A percentile compares a stretch with the other conserved stretches of the same genome.
phyloP scores from a whole-genome alignment of 148 eudicot species.

The Camellia japonica region DNA sequence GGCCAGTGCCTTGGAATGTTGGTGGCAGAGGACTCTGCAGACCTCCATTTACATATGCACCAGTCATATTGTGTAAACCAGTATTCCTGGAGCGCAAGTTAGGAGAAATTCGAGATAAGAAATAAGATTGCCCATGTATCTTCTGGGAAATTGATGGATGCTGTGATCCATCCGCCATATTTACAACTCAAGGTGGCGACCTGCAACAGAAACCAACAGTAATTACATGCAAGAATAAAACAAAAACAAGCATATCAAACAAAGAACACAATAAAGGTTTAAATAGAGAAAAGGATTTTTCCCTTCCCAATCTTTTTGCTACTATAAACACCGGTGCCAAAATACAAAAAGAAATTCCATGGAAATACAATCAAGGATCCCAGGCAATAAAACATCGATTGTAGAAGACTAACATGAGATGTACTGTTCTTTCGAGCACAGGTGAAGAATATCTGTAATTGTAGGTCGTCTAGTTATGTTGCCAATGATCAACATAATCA shows the following conservation, averaged over 20 bases:
- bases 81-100: constrained; percentile 31
- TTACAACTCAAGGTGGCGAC: constrained; percentile 2
- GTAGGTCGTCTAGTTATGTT: background rate
- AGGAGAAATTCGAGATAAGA: constrained; percentile 39
- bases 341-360: too few species aligned
- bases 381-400: too few species aligned
- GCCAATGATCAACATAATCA: background rate
- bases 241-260: background rate
- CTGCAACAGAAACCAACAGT: background rate
- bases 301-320: too few species aligned
- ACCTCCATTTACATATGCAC: constrained; percentile 33
- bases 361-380: too few species aligned
- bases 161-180: constrained; percentile 45
- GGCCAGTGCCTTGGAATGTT: constrained; percentile 18
- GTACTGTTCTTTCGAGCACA: too few species aligned
- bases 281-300: too few species aligned
- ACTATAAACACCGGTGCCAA: too few species aligned
- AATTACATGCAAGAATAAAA: background rate
- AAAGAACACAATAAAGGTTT: too few species aligned
- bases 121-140: constrained; percentile 40
- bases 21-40: constrained; percentile 27
- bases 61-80: constrained; percentile 20
- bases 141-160: constrained; percentile 43
- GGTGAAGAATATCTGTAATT: too few species aligned
- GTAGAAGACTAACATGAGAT: too few species aligned